phyloP scores from a whole-genome alignment of 768 basidiomycete species.

The Mycena crocata region DNA sequence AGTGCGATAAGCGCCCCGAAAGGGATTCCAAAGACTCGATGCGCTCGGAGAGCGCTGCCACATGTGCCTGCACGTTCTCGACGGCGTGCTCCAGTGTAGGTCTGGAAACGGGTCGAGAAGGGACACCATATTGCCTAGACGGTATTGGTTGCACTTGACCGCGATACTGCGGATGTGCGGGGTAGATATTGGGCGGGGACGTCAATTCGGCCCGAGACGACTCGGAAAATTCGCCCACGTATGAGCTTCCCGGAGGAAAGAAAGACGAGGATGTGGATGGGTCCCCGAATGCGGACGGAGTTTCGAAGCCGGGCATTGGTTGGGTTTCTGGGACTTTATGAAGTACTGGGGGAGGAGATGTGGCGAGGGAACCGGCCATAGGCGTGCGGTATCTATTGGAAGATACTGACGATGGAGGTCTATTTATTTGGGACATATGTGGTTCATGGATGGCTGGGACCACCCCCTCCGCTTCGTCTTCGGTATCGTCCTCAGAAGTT shows the following conservation, averaged over 20 bases:
- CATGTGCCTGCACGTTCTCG: conserved; percentile 82
- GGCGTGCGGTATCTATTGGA: conserved; percentile 86
- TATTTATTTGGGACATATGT: conserved; percentile 53
- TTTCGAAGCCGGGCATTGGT: conserved; percentile 77
- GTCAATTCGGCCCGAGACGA: conserved; percentile 51
- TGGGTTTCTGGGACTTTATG: conserved; percentile 71
- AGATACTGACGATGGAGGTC: conserved; percentile 84
- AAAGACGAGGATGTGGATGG: conserved; percentile 52
- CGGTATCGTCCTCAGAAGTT: conserved; percentile 61
- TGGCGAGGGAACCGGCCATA: conserved; percentile 67
- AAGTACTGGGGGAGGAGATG: conserved; percentile 64
- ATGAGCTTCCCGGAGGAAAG: conserved; percentile 53
- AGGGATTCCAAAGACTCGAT: conserved; percentile 76
- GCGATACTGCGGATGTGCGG: conserved; percentile 50
- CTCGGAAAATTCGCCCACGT: conserved; percentile 52
- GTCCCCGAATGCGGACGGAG: conserved; percentile 78
- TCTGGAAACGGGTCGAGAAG: conserved; percentile 59
- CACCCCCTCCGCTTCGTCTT: conserved; percentile 41
- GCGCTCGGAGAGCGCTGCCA: conserved; percentile 86
- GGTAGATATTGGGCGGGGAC: conserved; percentile 52
- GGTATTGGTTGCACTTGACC: conserved; percentile 47
- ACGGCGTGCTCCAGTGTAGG: conserved; percentile 78
- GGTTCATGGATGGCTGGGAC: conserved; percentile 46
- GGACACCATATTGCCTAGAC: conserved; percentile 42
- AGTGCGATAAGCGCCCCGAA: conserved; percentile 52